These are phyloP conservation scores for Lactuca sativa DNA, from an alignment of 129 eudicot species.

Conservation along the genomic window DNA sequence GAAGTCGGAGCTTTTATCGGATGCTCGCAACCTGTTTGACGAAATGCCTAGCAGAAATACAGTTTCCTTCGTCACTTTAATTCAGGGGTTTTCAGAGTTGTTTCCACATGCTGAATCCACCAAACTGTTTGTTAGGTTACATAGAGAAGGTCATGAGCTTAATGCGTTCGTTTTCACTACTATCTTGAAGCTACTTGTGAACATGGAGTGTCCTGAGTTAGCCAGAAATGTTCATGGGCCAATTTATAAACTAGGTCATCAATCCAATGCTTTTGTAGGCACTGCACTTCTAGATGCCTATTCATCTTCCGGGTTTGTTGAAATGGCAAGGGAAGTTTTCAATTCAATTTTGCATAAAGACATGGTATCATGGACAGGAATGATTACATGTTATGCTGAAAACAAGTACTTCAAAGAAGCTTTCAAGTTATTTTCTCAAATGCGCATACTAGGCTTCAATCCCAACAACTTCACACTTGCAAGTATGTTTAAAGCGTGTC, in stretches of 20 bases:
- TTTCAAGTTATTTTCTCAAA: slow-evolving; percentile 40
- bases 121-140: slow-evolving; percentile 50
- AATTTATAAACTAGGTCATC: slow-evolving; percentile 54
- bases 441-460: slow-evolving; percentile 54
- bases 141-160: slow-evolving; percentile 75
- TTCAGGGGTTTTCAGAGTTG: slow-evolving; percentile 46
- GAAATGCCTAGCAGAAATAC: slow-evolving; percentile 67
- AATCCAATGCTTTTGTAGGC: slow-evolving; percentile 61
- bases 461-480: slow-evolving; percentile 70
- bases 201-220: slow-evolving; percentile 48
- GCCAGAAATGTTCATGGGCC: slow-evolving; percentile 51
- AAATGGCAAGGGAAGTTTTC: slow-evolving; percentile 51
- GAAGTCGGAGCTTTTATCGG: slow-evolving; percentile 32
- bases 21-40: slow-evolving; percentile 60
- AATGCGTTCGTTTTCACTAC: slow-evolving; percentile 68
- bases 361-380: slow-evolving; percentile 85
- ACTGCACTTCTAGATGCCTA: slow-evolving; percentile 74
- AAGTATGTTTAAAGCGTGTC: slow-evolving; percentile 66
- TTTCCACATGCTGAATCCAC: slow-evolving; percentile 33
- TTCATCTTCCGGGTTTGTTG: slow-evolving; percentile 52
- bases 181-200: slow-evolving; percentile 63
- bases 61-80: slow-evolving; percentile 60
- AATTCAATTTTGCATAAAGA: slow-evolving; percentile 54
- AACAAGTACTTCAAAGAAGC: slow-evolving; percentile 53
- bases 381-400: slow-evolving; percentile 76